phyloP scores from a whole-genome alignment of 306 rosid genomes.

The Acacia confusa region DNA sequence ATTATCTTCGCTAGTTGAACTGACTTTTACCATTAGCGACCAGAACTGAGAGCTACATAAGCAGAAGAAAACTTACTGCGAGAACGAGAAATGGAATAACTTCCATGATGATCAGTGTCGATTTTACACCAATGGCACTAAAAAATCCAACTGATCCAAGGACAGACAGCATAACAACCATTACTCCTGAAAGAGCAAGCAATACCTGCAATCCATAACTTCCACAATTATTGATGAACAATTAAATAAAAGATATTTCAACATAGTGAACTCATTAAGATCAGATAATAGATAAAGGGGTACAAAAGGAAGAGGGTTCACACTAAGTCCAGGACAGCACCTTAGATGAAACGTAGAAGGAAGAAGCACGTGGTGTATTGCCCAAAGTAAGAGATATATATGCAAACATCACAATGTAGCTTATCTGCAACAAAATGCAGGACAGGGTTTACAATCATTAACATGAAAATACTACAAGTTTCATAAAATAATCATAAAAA shows the following conservation, averaged over 20 bases:
- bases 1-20: neutral
- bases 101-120: constrained; percentile 96
- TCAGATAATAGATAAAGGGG: neutral
- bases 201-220: constrained; percentile 61
- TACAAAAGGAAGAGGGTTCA: neutral
- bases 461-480: neutral
- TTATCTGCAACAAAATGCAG: constrained; percentile 67
- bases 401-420: constrained; percentile 98
- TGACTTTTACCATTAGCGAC: neutral
- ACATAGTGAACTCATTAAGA: constrained; percentile 12
- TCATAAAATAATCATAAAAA: constrained; percentile 25
- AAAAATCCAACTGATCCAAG: constrained; percentile 93
- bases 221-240: constrained; percentile 26
- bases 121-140: constrained; percentile 89
- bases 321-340: constrained; percentile 39
- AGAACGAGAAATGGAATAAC: constrained; percentile 98
- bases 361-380: constrained; percentile 62
- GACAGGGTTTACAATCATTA: constrained; percentile 5
- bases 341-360: constrained; percentile 92
- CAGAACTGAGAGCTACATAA: constrained; percentile 16
- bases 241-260: neutral
- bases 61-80: constrained; percentile 74
- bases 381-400: constrained; percentile 97
- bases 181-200: constrained; percentile 92
- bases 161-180: constrained; percentile 93